Evolutionary conservation across 2,329 filamentous ascomycete species (phyloP).

Genomic region (Pestalotiopsis sp.): DNA sequence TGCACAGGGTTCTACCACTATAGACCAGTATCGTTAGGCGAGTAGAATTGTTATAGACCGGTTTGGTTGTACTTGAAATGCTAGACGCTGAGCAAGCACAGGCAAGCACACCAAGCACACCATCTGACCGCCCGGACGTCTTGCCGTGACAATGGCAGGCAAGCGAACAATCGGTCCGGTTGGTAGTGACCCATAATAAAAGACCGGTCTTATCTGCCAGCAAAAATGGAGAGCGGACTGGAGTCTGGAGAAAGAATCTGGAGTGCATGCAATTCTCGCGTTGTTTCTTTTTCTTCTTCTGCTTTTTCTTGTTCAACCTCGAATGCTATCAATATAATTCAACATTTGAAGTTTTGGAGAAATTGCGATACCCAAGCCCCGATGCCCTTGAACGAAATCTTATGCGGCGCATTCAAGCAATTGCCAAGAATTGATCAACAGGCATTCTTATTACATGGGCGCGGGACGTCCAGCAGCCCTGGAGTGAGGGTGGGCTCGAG

Average conservation of each 20-base stretch:
- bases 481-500: background rate
- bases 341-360: background rate
- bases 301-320: background rate
- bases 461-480: background rate
- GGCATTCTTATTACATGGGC: background rate
- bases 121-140: too few relatives aligned
- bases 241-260: background rate
- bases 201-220: background rate
- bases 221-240: background rate
- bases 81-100: background rate
- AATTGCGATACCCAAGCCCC: background rate
- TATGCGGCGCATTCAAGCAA: conserved; percentile 5
- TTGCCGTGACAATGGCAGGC: background rate
- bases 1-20: too few relatives aligned
- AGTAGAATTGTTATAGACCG: too few relatives aligned
- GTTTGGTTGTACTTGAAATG: too few relatives aligned
- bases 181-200: background rate
- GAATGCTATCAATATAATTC: background rate
- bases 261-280: background rate
- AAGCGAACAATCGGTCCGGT: background rate
- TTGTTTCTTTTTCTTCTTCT: background rate
- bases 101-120: too few relatives aligned
- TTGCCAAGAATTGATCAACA: conserved; percentile 1
- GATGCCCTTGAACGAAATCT: background rate
- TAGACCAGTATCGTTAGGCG: too few relatives aligned